These are phyloP conservation scores for Acrocalymma vagum DNA, from an alignment of 2,329 filamentous ascomycete species.

Conservation along the genomic window DNA sequence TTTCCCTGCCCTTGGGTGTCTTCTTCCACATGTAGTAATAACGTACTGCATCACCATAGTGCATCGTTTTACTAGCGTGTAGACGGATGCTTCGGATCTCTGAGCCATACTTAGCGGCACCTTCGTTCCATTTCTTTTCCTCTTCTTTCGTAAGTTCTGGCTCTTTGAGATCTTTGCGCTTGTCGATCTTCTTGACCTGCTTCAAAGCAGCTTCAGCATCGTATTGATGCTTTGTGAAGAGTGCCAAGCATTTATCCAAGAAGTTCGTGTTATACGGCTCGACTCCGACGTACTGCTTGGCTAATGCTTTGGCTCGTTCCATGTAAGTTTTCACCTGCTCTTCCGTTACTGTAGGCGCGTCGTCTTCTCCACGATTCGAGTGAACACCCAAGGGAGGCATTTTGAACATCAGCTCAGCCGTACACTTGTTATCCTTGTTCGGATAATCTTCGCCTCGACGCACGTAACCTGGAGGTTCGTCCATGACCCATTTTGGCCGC, in stretches of 20 bases:
- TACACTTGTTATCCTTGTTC: conserved; percentile 76
- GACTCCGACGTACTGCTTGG: conserved; percentile 70
- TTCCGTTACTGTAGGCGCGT: conserved; percentile 55
- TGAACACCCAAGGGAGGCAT: conserved; percentile 67
- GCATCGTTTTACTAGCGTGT: conserved; percentile 80
- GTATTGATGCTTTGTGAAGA: conserved; percentile 77
- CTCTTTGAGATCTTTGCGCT: conserved; percentile 79
- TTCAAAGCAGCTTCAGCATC: conserved; percentile 75
- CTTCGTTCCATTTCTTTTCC: conserved; percentile 90
- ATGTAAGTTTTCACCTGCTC: conserved; percentile 80
- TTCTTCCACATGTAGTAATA: conserved; percentile 99
- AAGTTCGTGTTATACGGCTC: conserved; percentile 84
- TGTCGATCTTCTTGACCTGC: conserved; percentile 72
- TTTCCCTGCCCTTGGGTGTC: conserved; percentile 80
- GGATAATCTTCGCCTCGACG: conserved; percentile 81
- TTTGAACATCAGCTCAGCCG: conserved; percentile 80
- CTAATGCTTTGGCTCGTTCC: conserved; percentile 70
- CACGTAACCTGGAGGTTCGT: conserved; percentile 87
- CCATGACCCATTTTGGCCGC: conserved; percentile 91
- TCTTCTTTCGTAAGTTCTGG: conserved; percentile 81
- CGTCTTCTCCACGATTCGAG: conserved; percentile 56
- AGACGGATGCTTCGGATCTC: conserved; percentile 85
- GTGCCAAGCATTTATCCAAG: conserved; percentile 80
- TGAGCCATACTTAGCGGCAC: conserved; percentile 86
- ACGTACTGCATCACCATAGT: conserved; percentile 81